Evolutionary conservation across 2,329 filamentous ascomycete species (phyloP), one percentile per base, ranked within the genome.

Genomic region (Trichophyton schoenleinii): DNA sequence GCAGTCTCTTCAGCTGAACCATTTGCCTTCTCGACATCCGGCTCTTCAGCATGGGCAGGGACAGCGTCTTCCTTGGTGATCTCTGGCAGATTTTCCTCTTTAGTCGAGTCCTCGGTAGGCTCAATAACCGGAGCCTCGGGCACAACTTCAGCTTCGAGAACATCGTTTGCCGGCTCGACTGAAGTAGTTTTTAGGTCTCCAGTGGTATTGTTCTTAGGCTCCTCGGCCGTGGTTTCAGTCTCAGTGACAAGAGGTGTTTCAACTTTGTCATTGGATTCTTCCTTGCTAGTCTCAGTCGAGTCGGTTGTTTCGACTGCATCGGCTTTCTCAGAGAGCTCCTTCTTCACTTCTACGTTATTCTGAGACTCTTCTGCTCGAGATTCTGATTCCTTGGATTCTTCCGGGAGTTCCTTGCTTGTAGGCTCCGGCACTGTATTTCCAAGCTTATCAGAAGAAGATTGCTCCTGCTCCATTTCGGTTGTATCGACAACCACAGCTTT

Each of bases 391-490:
- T 59, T 31, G 44, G 22, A 9, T 22, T 46, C 38, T 59, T 59
- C 31, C 6, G 31, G 22, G 7, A 31, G 49, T 55, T 67, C 66
- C 53, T 38, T 38, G 34, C 61, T 69, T 60, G 68, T 66, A n/a
- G 66, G 64, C 55, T 68, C 68, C 61, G 68, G 68, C 64, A 75
- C 75, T 44, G 76, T 11, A 31, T 42, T 20, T 38, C 52, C 58
- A 36, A 7, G n/a, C 62, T 60, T 41, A 55, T 49, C 38, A 53
- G 38, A 31, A 6, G 28, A 22, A 53, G 28, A 9, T 15, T 28
- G 28, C 9, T 38, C 15, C 44, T 46, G 58, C 18, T 22, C 18
- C 49, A 31, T 9, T 25, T 53, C 6, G 15, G 25, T 9, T 11
- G 13, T 25, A 13, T 31, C 49, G 31, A 31, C 28, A 31, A 25